phyloP scores from a whole-genome alignment of 768 basidiomycete species.

The Mycena polygramma region DNA sequence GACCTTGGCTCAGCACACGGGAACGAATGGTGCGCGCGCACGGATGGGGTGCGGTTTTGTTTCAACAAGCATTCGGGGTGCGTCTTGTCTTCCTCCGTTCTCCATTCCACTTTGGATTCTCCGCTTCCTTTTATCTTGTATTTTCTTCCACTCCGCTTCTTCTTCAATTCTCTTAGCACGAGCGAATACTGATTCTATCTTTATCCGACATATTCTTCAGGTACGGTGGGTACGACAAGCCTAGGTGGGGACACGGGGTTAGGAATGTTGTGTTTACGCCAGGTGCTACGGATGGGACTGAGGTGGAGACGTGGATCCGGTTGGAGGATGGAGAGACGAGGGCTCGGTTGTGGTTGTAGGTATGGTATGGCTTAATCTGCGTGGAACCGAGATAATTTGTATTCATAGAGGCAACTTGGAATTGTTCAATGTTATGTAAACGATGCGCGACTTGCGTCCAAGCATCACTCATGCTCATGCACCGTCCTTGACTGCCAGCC shows the following conservation, averaged over 20 bases:
- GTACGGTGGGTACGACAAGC: conserved; percentile 16
- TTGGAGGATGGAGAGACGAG: background rate
- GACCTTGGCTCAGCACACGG: no score
- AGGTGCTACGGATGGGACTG: background rate
- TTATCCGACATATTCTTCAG: background rate
- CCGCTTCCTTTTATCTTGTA: no score
- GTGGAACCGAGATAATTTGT: no score
- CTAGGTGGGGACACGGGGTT: conserved; percentile 11
- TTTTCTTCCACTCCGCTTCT: no score
- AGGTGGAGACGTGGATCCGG: conserved; percentile 4
- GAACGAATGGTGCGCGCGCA: conserved; percentile 83
- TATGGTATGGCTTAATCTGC: background rate
- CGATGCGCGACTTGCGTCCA: no score
- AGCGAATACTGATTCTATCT: no score
- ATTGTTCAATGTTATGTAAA: no score
- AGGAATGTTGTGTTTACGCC: background rate
- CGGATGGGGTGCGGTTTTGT: conserved; percentile 76
- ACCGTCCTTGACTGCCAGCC: conserved; percentile 54
- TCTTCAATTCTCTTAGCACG: background rate
- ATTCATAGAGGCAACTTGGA: no score
- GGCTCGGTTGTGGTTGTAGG: background rate
- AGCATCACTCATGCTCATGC: background rate
- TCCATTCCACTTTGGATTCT: no score
- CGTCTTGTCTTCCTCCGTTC: conserved; percentile 12
- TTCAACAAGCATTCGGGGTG: conserved; percentile 86